Evolutionary conservation across 2,329 filamentous ascomycete species (phyloP), one percentile per base, ranked within the genome.

Genomic region (Apiospora koreana): DNA sequence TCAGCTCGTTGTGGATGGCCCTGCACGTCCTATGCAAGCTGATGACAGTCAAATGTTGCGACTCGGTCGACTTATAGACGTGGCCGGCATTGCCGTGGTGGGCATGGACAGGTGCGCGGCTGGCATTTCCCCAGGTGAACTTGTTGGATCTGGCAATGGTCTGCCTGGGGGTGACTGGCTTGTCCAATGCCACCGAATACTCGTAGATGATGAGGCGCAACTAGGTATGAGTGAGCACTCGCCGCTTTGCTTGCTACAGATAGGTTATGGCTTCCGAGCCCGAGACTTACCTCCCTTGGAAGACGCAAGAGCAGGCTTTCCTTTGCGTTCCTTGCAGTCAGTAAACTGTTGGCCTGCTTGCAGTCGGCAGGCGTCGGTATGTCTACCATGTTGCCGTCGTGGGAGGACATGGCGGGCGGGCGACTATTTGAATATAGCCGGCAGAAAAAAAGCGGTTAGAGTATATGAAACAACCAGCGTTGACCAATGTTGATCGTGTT

Each of bases 121-220:
- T 25, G 21, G 66, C 45, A 38, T 50, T 38, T 8, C 67, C 67
- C 67, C 67, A 69, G 46, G 68, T 69, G 68, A 71, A 71, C 46
- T 69, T 69, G 35, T 71, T 71, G 18, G 70, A 71, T 43, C 64
- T 46, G 2, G 58, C n/a, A 9, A 66, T 65, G 42, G 69, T 42
- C 65, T 71, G 70, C 28, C 43, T 42, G 10, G 70, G 70, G 7
- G 41, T n/a, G 18, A 71, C 43, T 7, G 50, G n/a, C 23, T 68
- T 68, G 43, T 69, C 68, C 23, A 68, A 31, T 10, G 48, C 65
- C 43, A 69, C 68, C 2, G 68, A 68, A n/a, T 48, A 65, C 65
- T 71, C 70, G 48, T 66, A 71, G 8, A 71, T 71, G 23, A 64
- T 65, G 50, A 71, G 68, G 28, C 70, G 68, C 4, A 71, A 14